Base-by-base conservation (phyloP, 441 rosid genomes). In the Sinapis alba region DNA sequence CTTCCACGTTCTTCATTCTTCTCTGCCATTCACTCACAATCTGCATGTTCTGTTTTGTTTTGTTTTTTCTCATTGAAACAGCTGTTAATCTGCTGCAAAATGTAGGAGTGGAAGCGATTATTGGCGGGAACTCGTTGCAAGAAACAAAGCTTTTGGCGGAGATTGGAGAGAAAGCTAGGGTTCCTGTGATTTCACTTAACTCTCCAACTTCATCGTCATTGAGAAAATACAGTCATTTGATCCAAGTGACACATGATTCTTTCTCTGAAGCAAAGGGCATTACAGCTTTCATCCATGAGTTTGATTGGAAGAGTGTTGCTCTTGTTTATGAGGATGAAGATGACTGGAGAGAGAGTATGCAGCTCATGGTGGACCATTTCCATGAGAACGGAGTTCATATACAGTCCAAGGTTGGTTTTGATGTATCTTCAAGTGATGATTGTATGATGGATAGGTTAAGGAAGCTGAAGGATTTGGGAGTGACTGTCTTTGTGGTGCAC, bases 401-500 rank as follows among this genome's bases (percentile, higher is more conserved):
- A 65, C 11, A 15, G 0, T 58, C 73, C 32, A 74, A 50, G 47
- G 62, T 76, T 26, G 68, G 71, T 47, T 67, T 83, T 67, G 43
- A 56, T 6, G 36, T 65, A 2, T 75, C 77, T 41, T 53, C 77
- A 10, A 53, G 60, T 0, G 59, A 81, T 18, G 80, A 51, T 7
- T 53, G 51, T 11, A 20, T 84, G 16, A 41, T 28, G 68, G 68
- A 69, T 58, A 61, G 56, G 69, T 71, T 86, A 18, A 15, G 36
- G 7, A 64, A 59, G 53, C 34, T 80, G 6, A 81, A 72, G 75
- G 68, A 72, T 4, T 50, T 70, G 71, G 76, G 69, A 56, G 70
- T 56, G 0, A 77, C 67, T 3, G 68, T 86, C 10, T 86, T 83
- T 81, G 43, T 88, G 9, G 83, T 83, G 47, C 83, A 86, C 18